Percentiles rank a stretch among this genome's conserved stretches.
Conservation (phyloP, 139 green algal species). For the Chlorella ohadii region DNA sequence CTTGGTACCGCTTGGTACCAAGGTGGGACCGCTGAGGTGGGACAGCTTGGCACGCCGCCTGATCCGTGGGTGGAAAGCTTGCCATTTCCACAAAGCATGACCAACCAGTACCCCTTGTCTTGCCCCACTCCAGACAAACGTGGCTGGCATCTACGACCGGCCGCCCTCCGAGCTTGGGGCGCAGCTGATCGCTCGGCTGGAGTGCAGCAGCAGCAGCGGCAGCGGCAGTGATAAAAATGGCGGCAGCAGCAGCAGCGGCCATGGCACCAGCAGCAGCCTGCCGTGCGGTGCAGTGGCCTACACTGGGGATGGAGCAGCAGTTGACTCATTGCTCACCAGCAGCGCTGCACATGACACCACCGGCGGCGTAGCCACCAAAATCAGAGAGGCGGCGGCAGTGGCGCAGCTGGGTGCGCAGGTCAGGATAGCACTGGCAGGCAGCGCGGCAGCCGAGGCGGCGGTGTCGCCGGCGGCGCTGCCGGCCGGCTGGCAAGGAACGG, state of each 20-base stretch:
- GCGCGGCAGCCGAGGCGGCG: neutral
- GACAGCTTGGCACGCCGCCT: no score
- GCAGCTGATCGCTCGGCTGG: slow-evolving; percentile 37
- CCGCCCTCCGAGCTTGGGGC: slow-evolving; percentile 57
- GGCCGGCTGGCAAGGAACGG: slow-evolving; percentile 1
- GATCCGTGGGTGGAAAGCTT: no score
- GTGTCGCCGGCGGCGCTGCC: neutral
- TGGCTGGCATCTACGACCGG: slow-evolving; percentile 63
- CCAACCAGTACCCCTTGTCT: no score
- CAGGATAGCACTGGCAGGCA: slow-evolving; percentile 61
- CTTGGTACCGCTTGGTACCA: no score
- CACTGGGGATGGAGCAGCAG: neutral
- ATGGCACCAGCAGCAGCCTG: neutral
- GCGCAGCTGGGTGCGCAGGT: slow-evolving; percentile 52
- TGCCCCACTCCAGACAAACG: slow-evolving; percentile 68
- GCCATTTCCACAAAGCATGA: no score
- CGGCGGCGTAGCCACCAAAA: slow-evolving; percentile 69
- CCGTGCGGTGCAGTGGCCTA: neutral
- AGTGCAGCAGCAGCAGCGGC: neutral
- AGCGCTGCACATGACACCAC: slow-evolving; percentile 45
- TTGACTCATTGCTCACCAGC: slow-evolving; percentile 7
- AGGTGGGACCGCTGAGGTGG: no score
- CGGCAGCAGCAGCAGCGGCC: neutral
- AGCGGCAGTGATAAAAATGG: neutral
- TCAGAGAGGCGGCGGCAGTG: slow-evolving; percentile 62